Conservation (phyloP, 768 basidiomycete species). For the Obba rivulosa region DNA sequence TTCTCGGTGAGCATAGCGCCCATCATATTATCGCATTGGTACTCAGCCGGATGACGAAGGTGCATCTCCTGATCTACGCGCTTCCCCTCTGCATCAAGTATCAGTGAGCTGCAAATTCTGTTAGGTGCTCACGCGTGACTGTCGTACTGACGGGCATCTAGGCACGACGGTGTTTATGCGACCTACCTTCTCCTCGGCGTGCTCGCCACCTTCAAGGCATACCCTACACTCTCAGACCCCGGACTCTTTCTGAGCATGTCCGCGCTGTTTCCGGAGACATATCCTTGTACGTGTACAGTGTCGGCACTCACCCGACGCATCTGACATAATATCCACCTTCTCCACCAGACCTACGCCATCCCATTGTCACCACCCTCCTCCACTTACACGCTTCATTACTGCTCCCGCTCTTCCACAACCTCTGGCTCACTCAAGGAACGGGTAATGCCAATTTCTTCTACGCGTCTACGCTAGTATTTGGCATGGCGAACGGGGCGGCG, state of each 20-base stretch:
- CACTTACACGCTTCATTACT: constrained; percentile 82
- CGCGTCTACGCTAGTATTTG: constrained; percentile 91
- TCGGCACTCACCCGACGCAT: background rate
- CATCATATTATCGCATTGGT: background rate
- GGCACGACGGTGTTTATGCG: constrained; percentile 83
- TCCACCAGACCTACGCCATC: constrained; percentile 72
- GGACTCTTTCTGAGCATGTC: constrained; percentile 83
- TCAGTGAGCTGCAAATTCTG: constrained; percentile 42
- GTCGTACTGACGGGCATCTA: constrained; percentile 28
- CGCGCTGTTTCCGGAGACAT: constrained; percentile 76
- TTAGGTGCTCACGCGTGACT: background rate
- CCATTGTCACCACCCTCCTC: constrained; percentile 76
- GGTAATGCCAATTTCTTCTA: constrained; percentile 99
- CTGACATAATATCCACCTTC: background rate
- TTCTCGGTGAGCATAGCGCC: constrained; percentile 63
- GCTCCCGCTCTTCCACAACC: constrained; percentile 83
- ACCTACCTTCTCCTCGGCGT: constrained; percentile 71
- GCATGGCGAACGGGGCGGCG: constrained; percentile 80
- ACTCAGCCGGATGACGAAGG: constrained; percentile 36
- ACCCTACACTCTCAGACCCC: constrained; percentile 86
- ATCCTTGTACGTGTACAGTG: constrained; percentile 58
- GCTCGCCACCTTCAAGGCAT: constrained; percentile 83
- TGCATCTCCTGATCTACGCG: constrained; percentile 80
- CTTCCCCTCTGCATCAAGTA: constrained; percentile 86
- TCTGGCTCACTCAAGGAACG: constrained; percentile 89